Conservation (phyloP, 1,139 yeast genomes). For the Kurtzmaniella quercitrusa region DNA sequence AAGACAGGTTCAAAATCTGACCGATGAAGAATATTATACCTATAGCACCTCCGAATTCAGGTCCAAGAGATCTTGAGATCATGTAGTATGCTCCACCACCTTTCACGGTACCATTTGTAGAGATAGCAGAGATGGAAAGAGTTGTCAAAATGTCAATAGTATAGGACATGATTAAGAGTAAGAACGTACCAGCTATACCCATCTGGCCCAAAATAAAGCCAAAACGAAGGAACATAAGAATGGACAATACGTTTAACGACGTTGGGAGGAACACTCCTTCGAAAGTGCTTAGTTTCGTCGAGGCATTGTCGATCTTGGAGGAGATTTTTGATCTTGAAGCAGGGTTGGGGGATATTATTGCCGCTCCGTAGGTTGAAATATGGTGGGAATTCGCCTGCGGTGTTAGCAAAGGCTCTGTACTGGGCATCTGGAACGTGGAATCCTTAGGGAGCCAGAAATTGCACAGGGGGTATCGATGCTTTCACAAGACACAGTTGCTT, state of each 20-base stretch:
- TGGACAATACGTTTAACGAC: conserved; percentile 69
- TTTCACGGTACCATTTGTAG: conserved; percentile 77
- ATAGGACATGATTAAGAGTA: conserved; percentile 57
- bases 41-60: conserved; percentile 81
- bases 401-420: no score
- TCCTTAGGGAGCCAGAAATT: no score
- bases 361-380: background rate
- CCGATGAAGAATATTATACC: conserved; percentile 76
- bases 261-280: conserved; percentile 81
- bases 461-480: no score
- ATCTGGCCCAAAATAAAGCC: conserved; percentile 78
- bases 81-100: conserved; percentile 86
- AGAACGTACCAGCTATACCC: conserved; percentile 63
- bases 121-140: conserved; percentile 70
- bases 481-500: no score
- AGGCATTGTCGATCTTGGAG: conserved; percentile 1
- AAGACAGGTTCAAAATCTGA: conserved; percentile 68
- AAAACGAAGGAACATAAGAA: conserved; percentile 74
- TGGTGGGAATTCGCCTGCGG: no score
- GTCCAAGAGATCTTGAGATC: conserved; percentile 76
- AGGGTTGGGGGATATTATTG: background rate
- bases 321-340: background rate
- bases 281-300: conserved; percentile 59
- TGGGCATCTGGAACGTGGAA: no score
- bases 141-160: conserved; percentile 66